Evolutionary conservation across 2,329 filamentous ascomycete genomes (phyloP).

Genomic region (Claviceps cyperi): DNA sequence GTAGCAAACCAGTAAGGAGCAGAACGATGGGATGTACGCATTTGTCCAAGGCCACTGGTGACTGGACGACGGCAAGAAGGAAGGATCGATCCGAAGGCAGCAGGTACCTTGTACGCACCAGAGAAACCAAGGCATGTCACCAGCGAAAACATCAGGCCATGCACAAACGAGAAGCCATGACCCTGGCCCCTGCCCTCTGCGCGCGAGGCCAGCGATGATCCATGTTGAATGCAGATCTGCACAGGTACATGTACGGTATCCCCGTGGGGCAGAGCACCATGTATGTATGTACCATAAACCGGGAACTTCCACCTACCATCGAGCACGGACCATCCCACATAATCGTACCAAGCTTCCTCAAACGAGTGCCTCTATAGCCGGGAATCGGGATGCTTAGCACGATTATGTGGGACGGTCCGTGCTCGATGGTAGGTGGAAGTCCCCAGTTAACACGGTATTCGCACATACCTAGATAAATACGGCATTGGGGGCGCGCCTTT

Average conservation of each 20-base stretch:
- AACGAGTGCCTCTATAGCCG: too few species aligned
- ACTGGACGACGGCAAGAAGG: neutral
- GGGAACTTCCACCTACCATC: too few species aligned
- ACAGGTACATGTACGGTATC: slow-evolving; percentile 1
- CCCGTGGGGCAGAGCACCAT: neutral
- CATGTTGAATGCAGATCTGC: slow-evolving; percentile 1
- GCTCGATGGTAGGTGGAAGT: too few species aligned
- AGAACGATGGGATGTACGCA: too few species aligned
- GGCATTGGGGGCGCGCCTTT: neutral
- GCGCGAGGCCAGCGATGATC: neutral
- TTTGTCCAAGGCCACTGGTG: neutral
- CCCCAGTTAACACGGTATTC: too few species aligned
- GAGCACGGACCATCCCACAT: too few species aligned
- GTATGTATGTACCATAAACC: too few species aligned
- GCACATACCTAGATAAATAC: too few species aligned
- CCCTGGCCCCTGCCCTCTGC: neutral
- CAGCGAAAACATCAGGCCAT: neutral
- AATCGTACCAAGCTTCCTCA: too few species aligned
- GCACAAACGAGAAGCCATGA: neutral
- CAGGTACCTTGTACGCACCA: neutral
- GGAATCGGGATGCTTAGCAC: too few species aligned
- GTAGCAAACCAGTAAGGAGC: neutral
- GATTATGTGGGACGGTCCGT: too few species aligned
- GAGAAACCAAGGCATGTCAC: neutral
- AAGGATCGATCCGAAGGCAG: neutral